A percentile compares a stretch with the other conserved stretches of the same genome.
Conservation (phyloP, 1,139 yeast species). For the Debaryomyces singareniensis region DNA sequence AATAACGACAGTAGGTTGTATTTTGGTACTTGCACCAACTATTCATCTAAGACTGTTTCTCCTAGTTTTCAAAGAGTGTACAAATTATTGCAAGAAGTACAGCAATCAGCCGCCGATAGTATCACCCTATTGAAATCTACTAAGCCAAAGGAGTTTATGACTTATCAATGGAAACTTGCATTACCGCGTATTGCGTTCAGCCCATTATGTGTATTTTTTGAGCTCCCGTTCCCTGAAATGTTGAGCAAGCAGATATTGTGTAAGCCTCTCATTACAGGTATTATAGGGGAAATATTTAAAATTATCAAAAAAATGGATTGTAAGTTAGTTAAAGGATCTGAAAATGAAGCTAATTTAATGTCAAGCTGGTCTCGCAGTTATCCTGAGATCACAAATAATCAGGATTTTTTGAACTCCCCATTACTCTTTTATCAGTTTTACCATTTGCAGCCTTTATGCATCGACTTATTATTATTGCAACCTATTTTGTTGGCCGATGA, state of each 20-base stretch:
- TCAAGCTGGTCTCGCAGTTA: constrained; percentile 46
- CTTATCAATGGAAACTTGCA: constrained; percentile 81
- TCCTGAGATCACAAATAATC: constrained; percentile 27
- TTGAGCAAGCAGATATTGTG: constrained; percentile 67
- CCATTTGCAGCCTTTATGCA: constrained; percentile 48
- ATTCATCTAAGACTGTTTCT: constrained; percentile 8
- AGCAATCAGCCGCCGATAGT: constrained; percentile 23
- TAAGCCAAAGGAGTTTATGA: constrained; percentile 55
- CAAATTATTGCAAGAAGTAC: constrained; percentile 29
- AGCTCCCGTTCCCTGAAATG: constrained; percentile 54
- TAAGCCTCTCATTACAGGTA: constrained; percentile 77
- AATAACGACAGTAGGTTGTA: constrained; percentile 34
- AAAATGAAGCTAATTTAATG: constrained; percentile 54
- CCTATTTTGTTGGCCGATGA: constrained; percentile 88
- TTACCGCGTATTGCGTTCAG: constrained; percentile 73
- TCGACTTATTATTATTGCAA: constrained; percentile 72
- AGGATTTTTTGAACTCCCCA: constrained; percentile 37
- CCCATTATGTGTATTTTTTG: constrained; percentile 69
- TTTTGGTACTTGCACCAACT: constrained; percentile 25
- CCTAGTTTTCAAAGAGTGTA: constrained; percentile 21
- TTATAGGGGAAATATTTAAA: constrained; percentile 65
- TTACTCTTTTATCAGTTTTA: constrained; percentile 55
- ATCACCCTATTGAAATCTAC: constrained; percentile 43
- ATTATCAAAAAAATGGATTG: constrained; percentile 78
- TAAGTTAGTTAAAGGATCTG: constrained; percentile 58